These are phyloP conservation scores for Leptographium lundbergii DNA, from an alignment of 2,329 filamentous ascomycete species.

Conservation along the genomic window DNA sequence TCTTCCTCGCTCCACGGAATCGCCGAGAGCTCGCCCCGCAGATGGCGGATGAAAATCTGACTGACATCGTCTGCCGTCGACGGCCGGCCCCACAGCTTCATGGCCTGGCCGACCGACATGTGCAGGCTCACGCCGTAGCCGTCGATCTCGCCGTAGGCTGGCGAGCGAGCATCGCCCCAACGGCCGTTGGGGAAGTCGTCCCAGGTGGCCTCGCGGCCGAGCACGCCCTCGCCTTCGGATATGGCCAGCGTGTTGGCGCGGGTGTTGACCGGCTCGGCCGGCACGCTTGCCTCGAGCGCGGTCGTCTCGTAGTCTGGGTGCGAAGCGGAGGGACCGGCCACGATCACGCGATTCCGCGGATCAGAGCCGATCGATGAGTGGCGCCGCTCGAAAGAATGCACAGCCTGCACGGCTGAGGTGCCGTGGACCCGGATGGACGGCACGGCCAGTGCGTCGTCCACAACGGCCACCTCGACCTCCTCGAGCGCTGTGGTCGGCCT, in stretches of 20 bases:
- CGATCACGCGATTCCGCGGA: constrained; percentile 77
- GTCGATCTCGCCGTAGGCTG: constrained; percentile 91
- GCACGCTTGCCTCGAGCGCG: constrained; percentile 67
- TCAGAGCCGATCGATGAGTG: constrained; percentile 73
- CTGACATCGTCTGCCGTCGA: constrained; percentile 59
- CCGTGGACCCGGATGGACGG: constrained; percentile 42
- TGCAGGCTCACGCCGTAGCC: constrained; percentile 92
- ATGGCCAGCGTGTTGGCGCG: constrained; percentile 82
- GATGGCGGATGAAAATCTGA: constrained; percentile 65
- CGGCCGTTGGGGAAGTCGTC: constrained; percentile 97
- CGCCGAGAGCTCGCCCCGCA: constrained; percentile 64
- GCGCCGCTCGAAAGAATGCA: constrained; percentile 38
- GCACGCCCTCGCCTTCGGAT: constrained; percentile 78
- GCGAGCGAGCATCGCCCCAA: constrained; percentile 94
- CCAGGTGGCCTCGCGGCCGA: constrained; percentile 94
- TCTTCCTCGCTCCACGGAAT: constrained; percentile 93
- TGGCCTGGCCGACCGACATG: constrained; percentile 72
- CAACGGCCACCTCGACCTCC: constrained; percentile 34
- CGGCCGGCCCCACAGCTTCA: constrained; percentile 76
- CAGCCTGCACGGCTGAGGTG: constrained; percentile 16
- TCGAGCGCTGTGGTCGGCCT: constrained; percentile 28
- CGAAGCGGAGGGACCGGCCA: constrained; percentile 49
- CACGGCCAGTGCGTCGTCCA: constrained; percentile 33
- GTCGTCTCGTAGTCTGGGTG: constrained; percentile 57
- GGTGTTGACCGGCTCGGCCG: constrained; percentile 58